Base-by-base conservation (phyloP, 305 asterid genomes). In the Solanum hybrid region DNA sequence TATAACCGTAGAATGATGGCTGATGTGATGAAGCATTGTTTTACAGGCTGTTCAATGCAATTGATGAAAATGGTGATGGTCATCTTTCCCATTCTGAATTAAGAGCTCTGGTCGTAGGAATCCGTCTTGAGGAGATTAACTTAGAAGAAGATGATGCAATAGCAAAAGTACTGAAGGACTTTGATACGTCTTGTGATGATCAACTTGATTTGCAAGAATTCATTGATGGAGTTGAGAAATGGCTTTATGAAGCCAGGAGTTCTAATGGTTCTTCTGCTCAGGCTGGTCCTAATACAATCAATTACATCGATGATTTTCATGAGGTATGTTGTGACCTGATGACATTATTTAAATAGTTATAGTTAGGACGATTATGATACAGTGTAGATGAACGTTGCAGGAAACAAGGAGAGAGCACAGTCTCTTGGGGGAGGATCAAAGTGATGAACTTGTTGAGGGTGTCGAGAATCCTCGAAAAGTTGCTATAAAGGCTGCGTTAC, bases 221-320 rank as follows among this genome's bases (percentile, higher is more conserved):
- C 92, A 71, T 89, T 16, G 51, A 34, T 60, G 99, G 98, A 90
- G 73, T 96, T 26, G 91, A 82, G 46, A 95, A 86, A 92, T 96
- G 99, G 99, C 96, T 96, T 36, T 91, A 85, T 7, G 96, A 93
- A 93, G 99, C 98, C 90, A 93, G 81, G 93, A 93, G 94, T 92
- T 56, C 90, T 87, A 84, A 51, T 31, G 87, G 87, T 51, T 84
- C 86, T 81, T 81, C 87, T 84, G 29, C 4, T 20, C 92, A 46
- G 77, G 93, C 93, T 90, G 94, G 91, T 92, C 92, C 90, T 29
- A 91, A 71, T 31, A 91, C 98, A 66, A 91, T 90, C 81, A 94
- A 95, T 91, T 93, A 93, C 90, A 90, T 97, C 3, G 94, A 91
- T 42, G 93, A 95, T 17, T 94, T 87, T 86, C 99, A 96, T 90